Conservation (phyloP, 1,284 basidiomycete species). For the Psilocybe mexicana region DNA sequence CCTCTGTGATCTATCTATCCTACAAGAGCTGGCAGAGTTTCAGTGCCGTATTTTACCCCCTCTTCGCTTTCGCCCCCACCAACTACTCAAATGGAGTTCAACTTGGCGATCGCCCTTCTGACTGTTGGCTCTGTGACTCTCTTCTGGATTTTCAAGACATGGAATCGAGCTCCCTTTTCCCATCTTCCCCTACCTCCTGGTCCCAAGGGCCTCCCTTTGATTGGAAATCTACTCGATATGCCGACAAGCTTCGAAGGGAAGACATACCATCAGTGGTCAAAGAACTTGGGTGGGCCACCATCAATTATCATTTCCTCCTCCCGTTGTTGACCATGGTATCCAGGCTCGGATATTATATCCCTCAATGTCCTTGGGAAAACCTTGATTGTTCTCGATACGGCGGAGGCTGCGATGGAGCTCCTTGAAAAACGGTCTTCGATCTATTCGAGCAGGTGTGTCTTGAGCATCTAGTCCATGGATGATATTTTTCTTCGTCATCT, state of each 20-base stretch:
- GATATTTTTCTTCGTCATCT: too few species aligned
- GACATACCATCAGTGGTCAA: slow-evolving; percentile 35
- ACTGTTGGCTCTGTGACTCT: slow-evolving; percentile 14
- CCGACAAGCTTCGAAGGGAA: slow-evolving; percentile 36
- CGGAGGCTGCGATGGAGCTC: slow-evolving; percentile 34
- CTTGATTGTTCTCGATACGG: slow-evolving; percentile 39
- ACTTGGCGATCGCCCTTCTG: slow-evolving; percentile 1
- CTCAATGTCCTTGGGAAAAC: slow-evolving; percentile 31
- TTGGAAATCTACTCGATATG: slow-evolving; percentile 35
- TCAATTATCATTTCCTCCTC: too few species aligned
- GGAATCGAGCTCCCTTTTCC: slow-evolving; percentile 4
- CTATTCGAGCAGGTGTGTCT: slow-evolving; percentile 33
- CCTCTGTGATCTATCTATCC: too few species aligned
- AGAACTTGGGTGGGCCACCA: slow-evolving; percentile 25
- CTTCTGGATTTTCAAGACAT: slow-evolving; percentile 16
- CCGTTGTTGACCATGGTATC: not conserved
- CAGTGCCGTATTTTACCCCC: too few species aligned
- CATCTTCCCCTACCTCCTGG: slow-evolving; percentile 35
- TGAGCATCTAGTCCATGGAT: too few species aligned
- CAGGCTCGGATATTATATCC: slow-evolving; percentile 35
- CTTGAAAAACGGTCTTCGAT: slow-evolving; percentile 38
- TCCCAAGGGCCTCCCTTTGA: slow-evolving; percentile 31
- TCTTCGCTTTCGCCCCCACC: too few species aligned
- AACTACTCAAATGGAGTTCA: not conserved
- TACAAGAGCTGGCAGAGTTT: too few species aligned